Evolutionary conservation across 768 basidiomycete genomes (phyloP), one percentile per base, ranked within the genome.

Genomic region (Mycena vulgaris): DNA sequence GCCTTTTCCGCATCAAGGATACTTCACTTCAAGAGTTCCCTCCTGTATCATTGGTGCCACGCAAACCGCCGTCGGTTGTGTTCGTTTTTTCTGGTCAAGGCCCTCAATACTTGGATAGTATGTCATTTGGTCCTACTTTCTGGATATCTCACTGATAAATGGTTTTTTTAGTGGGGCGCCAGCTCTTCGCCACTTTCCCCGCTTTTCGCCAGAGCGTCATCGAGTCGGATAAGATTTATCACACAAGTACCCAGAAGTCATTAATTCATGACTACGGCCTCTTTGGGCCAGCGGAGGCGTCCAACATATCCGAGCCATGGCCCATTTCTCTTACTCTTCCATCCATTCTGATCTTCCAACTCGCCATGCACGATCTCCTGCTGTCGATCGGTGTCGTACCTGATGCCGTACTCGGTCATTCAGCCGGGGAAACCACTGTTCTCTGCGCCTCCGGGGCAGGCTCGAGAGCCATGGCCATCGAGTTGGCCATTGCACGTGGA

Each of bases 381-480:
- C 66, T 66, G 2, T 77, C 78, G 52, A 48, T 85, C 17, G 82
- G 83, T 10, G 61, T 85, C 51, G 68, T 63, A 16, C 84, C 87
- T 0, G 80, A 85, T 48, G 75, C 77, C 8, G 74, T 86, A 19
- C 55, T 87, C 8, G 87, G 87, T 0, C 85, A 87, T 73, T 87
- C 86, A n/a, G 84, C 85, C 17, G 86, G 86, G 14, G 86, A 87
- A 69, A 84, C 84, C 0, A 82, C 83, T 0, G 56, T 86, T 23
- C 66, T 87, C 14, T 85, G 85, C 62, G 81, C 85, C 0, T 85
- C 83, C 5, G 85, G 85, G 25, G 84, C 86, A 5, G 80, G 75
- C 2, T 72, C 83, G 0, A 81, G 81, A 56, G 79, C 77, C 0
- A 78, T 85, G 80, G 85, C 84, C 3, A 58, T 87, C 35, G 84